A percentile compares a stretch with the other conserved stretches of the same genome.
phyloP scores from a whole-genome alignment of 257 asterid genomes.

The Salvia splendens region DNA sequence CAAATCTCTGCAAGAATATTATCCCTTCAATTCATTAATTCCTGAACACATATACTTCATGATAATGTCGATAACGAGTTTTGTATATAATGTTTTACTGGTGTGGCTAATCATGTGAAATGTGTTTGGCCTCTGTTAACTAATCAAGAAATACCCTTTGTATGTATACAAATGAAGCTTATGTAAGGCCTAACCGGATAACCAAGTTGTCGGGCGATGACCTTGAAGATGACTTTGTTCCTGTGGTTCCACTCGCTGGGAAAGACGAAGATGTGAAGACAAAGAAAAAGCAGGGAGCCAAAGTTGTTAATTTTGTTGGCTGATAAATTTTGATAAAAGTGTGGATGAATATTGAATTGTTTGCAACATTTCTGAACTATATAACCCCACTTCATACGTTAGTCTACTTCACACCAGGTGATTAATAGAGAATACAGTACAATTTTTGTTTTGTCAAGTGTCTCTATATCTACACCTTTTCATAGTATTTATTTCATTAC shows the following conservation, averaged over 20 bases:
- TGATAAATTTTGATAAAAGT: constrained; percentile 33
- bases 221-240: constrained; percentile 82
- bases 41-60: too few species aligned
- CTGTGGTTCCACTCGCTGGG: constrained; percentile 34
- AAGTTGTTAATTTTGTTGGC: constrained; percentile 75
- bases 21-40: too few species aligned
- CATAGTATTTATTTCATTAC: background rate
- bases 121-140: background rate
- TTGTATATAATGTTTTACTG: background rate
- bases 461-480: background rate
- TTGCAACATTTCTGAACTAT: constrained; percentile 18
- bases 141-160: background rate
- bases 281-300: constrained; percentile 57
- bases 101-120: background rate
- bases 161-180: constrained; percentile 37
- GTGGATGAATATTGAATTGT: background rate
- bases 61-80: background rate
- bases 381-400: constrained; percentile 7
- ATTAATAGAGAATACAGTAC: background rate
- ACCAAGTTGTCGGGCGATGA: constrained; percentile 81
- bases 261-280: constrained; percentile 41
- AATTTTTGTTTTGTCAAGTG: background rate
- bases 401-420: background rate
- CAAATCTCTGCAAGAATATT: background rate
- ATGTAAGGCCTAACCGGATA: constrained; percentile 55